Conservation (phyloP, 2,329 filamentous ascomycete genomes). For the Botrytis sinoallii region DNA sequence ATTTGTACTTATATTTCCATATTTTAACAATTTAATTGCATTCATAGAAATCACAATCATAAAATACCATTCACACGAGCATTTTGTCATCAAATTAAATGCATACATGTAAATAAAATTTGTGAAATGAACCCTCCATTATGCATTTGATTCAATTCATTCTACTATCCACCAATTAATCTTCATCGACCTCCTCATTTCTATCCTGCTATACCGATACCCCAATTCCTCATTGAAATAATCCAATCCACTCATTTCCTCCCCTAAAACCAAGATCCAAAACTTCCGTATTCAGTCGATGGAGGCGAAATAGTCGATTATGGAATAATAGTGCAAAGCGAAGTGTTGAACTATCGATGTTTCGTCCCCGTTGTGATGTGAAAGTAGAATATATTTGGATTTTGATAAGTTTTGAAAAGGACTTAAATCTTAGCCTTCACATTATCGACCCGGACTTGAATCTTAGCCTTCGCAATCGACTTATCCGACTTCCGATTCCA, state of each 20-base stretch:
- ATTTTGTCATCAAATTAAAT: not conserved
- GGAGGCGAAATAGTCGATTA: not conserved
- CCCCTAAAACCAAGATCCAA: fast-evolving
- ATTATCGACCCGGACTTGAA: no score
- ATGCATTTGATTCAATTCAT: not conserved
- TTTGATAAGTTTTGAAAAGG: not conserved
- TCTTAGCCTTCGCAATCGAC: no score
- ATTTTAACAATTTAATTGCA: not conserved
- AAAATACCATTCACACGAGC: not conserved
- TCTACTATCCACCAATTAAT: fast-evolving
- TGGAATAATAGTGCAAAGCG: not conserved
- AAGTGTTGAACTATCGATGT: not conserved
- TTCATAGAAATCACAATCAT: not conserved
- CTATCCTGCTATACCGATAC: no score
- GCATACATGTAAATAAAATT: not conserved
- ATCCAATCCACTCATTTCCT: not conserved
- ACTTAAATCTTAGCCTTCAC: not conserved
- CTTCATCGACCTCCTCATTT: no score
- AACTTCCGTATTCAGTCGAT: not conserved
- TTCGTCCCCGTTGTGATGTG: fast-evolving
- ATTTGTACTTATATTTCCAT: not conserved
- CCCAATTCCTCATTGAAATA: not conserved
- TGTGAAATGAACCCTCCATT: not conserved
- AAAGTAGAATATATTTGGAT: not conserved
- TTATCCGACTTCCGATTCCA: no score